Conservation (phyloP, 2,329 filamentous ascomycete species). For the Pyrenochaeta sp. region DNA sequence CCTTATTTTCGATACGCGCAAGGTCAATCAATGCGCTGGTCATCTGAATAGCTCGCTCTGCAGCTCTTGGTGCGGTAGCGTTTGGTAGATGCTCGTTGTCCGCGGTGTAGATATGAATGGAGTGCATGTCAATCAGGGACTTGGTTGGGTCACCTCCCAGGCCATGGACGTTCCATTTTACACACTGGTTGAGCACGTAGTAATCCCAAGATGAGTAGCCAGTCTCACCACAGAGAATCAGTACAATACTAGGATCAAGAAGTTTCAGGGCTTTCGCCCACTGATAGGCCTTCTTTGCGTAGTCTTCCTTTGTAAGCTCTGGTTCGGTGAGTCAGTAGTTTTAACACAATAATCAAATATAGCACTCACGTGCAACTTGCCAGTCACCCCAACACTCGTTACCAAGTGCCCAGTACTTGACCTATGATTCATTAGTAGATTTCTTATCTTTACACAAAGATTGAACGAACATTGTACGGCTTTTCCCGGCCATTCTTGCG, state of each 20-base stretch:
- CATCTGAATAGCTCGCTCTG: conserved; percentile 77
- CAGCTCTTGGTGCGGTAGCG: conserved; percentile 67
- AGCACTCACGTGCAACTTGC: conserved; percentile 52
- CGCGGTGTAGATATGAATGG: conserved; percentile 79
- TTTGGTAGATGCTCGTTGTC: conserved; percentile 53
- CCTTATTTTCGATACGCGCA: conserved; percentile 72
- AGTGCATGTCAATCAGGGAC: conserved; percentile 77
- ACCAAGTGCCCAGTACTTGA: conserved; percentile 87
- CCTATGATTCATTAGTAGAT: conserved; percentile 24
- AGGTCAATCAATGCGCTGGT: conserved; percentile 74
- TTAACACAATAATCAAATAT: too few species aligned
- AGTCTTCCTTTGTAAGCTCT: conserved; percentile 73
- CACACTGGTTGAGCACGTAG: conserved; percentile 74
- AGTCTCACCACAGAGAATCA: conserved; percentile 78
- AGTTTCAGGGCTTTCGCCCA: conserved; percentile 77
- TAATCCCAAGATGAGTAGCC: conserved; percentile 76
- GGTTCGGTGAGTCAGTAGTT: conserved; percentile 11
- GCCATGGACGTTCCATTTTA: conserved; percentile 59
- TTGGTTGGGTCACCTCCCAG: conserved; percentile 57
- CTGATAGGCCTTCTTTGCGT: conserved; percentile 72
- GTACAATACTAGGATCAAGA: conserved; percentile 71
- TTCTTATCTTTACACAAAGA: neutral
- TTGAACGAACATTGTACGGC: conserved; percentile 69
- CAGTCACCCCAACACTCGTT: conserved; percentile 75
- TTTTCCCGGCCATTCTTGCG: conserved; percentile 76